Evolutionary conservation across 768 basidiomycete genomes (phyloP).

Genomic region (Dentipellis fragilis): DNA sequence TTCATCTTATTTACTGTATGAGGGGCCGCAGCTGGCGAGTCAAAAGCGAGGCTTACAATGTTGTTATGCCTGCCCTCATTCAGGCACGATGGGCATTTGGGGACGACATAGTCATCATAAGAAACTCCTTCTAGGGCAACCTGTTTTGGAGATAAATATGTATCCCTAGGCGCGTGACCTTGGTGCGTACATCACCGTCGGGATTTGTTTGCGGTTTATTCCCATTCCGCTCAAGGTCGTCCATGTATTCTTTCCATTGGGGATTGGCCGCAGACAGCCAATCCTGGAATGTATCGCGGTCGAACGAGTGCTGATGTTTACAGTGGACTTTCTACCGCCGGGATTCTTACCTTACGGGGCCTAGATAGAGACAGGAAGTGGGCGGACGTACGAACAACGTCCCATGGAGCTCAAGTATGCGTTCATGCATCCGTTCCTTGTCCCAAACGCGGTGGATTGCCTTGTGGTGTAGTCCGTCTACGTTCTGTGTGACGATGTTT

Average conservation of each 20-base stretch:
- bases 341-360: too few relatives aligned
- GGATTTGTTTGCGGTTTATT: constrained; percentile 73
- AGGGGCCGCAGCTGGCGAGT: constrained; percentile 10
- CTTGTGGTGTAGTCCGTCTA: constrained; percentile 91
- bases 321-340: constrained; percentile 64
- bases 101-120: constrained; percentile 71
- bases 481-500: constrained; percentile 76
- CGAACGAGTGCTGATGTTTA: constrained; percentile 55
- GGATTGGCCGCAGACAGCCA: constrained; percentile 69
- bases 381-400: constrained; percentile 57
- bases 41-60: constrained; percentile 32
- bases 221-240: constrained; percentile 50
- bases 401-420: constrained; percentile 81
- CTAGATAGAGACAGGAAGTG: not conserved
- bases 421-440: constrained; percentile 24
- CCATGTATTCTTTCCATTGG: constrained; percentile 60
- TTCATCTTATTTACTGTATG: constrained; percentile 42
- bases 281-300: constrained; percentile 63
- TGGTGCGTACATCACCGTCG: constrained; percentile 72
- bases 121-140: constrained; percentile 70
- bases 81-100: constrained; percentile 63
- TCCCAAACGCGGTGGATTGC: constrained; percentile 43
- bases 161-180: not conserved
- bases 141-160: constrained; percentile 25
- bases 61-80: constrained; percentile 44